Evolutionary conservation across 176 grass and related monocot species (phyloP), one percentile per base, ranked within the genome.

Genomic region (Carex parvula): DNA sequence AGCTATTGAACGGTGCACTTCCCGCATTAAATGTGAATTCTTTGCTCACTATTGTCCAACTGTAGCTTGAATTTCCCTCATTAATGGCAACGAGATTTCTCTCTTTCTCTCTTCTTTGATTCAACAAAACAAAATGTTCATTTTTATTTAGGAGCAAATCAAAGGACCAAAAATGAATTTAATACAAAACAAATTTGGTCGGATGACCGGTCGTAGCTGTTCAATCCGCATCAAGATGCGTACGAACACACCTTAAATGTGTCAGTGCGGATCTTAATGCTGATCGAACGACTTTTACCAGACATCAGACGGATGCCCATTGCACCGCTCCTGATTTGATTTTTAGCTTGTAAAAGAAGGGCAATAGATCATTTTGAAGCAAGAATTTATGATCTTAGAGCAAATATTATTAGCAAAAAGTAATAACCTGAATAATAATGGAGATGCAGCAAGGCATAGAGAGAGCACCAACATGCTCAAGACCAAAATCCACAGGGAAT

Each of bases 1-100:
- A 89, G 59, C 44, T 83, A 22, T 60, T 86, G 79, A 89, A 89
- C 41, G 69, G 84, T 12, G 39, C 79, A 64, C 18, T 62, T 35
- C 69, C 79, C 5, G 21, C 32, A 63, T 60, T 20, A 71, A 89
- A 89, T 29, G 84, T 86, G 69, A 86, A 86, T 77, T 82, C 88
- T 70, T 69, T 29, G 2, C 73, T 82, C 68, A 78, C 33, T 79
- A 87, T 63, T 68, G 64, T 64, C 85, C 86, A 68, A 24, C 17
- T 64, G 14, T 53, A 60, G 41, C 81, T 84, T 60, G 71, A 77
- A 42, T 65, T 86, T 21, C 12, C 35, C 56, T 58, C 37, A 76
- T 76, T 29, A 76, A 76, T 76, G 71, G 44, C 44, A 76, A 53
- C 37, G 71, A 76, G 71, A 24, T 50, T 82, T 50, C 41, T 65